These are phyloP conservation scores for Colletotrichum sublineola DNA, from an alignment of 2,329 filamentous ascomycete genomes.

Conservation along the genomic window DNA sequence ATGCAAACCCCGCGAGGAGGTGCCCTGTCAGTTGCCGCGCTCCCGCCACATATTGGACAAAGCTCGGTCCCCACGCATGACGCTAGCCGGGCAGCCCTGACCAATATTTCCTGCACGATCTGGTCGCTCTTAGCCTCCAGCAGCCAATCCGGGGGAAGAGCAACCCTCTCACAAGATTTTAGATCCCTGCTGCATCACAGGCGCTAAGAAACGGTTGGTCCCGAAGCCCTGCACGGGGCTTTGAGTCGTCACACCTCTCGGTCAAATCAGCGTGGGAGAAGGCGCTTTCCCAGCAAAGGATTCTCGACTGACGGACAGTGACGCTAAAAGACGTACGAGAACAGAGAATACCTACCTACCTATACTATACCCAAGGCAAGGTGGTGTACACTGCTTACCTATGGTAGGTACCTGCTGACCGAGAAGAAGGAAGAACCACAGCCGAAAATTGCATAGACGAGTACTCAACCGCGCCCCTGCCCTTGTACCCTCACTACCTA, in stretches of 20 bases:
- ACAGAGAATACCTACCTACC: not conserved
- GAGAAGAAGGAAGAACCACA: conserved; percentile 9
- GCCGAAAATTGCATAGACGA: conserved; percentile 19
- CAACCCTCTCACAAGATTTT: conserved; percentile 47
- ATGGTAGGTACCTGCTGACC: not conserved
- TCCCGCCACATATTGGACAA: conserved; percentile 37
- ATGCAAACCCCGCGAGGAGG: conserved; percentile 40
- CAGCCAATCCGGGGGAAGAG: conserved; percentile 58
- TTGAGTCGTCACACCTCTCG: conserved; percentile 57
- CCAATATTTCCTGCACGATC: conserved; percentile 50
- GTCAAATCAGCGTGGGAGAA: conserved; percentile 53
- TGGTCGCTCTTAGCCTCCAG: conserved; percentile 40
- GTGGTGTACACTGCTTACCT: not conserved
- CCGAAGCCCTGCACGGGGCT: conserved; percentile 62
- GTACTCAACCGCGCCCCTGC: conserved; percentile 21
- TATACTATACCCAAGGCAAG: not conserved
- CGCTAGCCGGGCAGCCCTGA: conserved; percentile 44
- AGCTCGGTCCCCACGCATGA: conserved; percentile 20
- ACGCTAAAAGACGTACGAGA: conserved; percentile 41
- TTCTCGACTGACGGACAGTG: conserved; percentile 28
- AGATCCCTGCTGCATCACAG: conserved; percentile 48
- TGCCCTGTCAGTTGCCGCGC: conserved; percentile 34
- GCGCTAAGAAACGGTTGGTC: conserved; percentile 60
- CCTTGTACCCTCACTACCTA: conserved; percentile 1
- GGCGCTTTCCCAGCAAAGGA: conserved; percentile 19